phyloP scores from a whole-genome alignment of 2,329 filamentous ascomycete genomes.

The Helotiales sp. region DNA sequence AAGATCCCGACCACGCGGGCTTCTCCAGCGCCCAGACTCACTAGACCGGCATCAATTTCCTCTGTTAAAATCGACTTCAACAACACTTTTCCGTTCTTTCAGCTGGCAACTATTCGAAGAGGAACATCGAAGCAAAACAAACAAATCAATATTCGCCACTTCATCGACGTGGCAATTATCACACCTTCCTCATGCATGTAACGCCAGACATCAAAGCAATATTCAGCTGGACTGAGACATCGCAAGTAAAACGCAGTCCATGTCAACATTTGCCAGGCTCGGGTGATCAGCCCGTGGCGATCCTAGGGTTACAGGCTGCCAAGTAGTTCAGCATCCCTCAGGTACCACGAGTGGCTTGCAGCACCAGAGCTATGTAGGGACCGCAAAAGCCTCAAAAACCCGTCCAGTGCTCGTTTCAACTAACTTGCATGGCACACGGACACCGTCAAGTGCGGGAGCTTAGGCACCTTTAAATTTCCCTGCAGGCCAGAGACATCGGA shows the following conservation, averaged over 20 bases:
- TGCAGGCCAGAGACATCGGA: neutral
- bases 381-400: neutral
- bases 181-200: neutral
- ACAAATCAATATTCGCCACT: neutral
- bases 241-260: neutral
- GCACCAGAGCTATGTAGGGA: neutral
- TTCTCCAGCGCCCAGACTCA: neutral
- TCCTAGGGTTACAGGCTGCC: neutral
- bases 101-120: neutral
- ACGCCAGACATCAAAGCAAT: neutral
- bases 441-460: neutral
- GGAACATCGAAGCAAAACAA: neutral
- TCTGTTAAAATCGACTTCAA: neutral
- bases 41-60: neutral
- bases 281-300: neutral
- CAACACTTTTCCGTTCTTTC: neutral
- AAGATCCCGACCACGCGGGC: neutral
- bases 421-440: neutral
- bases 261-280: neutral
- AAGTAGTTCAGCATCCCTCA: neutral
- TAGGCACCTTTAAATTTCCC: neutral
- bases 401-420: neutral
- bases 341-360: neutral
- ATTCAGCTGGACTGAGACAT: neutral
- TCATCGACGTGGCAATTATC: neutral